These are phyloP conservation scores for Aspergillus texensis DNA, from an alignment of 2,329 filamentous ascomycete genomes.

Conservation along the genomic window DNA sequence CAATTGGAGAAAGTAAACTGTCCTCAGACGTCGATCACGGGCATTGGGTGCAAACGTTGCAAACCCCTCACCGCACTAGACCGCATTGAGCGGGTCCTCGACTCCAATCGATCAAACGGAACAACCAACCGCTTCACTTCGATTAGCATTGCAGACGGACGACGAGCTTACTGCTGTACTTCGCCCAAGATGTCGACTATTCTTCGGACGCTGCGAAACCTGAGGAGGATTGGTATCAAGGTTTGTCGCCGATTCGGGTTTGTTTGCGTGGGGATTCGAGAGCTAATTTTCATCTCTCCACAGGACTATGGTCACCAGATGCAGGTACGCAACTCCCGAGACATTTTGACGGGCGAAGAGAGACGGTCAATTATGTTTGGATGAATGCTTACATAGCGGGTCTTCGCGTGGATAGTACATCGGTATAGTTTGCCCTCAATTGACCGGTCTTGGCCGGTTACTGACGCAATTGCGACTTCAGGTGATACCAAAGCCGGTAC, in stretches of 20 bases:
- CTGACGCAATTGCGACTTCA: slow-evolving; percentile 44
- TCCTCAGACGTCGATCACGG: neutral
- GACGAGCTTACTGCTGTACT: slow-evolving; percentile 21
- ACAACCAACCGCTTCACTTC: slow-evolving; percentile 21
- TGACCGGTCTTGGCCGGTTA: slow-evolving; percentile 4
- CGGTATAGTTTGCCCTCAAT: slow-evolving; percentile 33
- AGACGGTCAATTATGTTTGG: neutral
- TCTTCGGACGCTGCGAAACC: slow-evolving; percentile 79
- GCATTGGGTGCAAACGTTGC: slow-evolving; percentile 36
- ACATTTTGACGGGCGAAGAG: slow-evolving; percentile 6
- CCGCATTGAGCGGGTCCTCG: slow-evolving; percentile 25
- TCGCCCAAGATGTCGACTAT: slow-evolving; percentile 81
- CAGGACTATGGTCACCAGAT: slow-evolving; percentile 92
- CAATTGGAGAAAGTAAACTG: slow-evolving; percentile 1
- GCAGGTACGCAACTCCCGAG: slow-evolving; percentile 62
- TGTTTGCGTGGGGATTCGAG: slow-evolving; percentile 5
- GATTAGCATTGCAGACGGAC: slow-evolving; percentile 15
- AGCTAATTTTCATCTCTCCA: slow-evolving; percentile 42
- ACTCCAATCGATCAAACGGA: slow-evolving; percentile 22
- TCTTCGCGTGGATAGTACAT: slow-evolving; percentile 40
- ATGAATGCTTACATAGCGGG: slow-evolving; percentile 25
- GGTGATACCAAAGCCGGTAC: slow-evolving; percentile 96
- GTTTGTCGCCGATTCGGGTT: slow-evolving; percentile 49
- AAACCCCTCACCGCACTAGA: slow-evolving; percentile 33
- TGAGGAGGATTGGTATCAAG: slow-evolving; percentile 87